Conservation (phyloP, 768 basidiomycete species). For the Leccinum obscurum region DNA sequence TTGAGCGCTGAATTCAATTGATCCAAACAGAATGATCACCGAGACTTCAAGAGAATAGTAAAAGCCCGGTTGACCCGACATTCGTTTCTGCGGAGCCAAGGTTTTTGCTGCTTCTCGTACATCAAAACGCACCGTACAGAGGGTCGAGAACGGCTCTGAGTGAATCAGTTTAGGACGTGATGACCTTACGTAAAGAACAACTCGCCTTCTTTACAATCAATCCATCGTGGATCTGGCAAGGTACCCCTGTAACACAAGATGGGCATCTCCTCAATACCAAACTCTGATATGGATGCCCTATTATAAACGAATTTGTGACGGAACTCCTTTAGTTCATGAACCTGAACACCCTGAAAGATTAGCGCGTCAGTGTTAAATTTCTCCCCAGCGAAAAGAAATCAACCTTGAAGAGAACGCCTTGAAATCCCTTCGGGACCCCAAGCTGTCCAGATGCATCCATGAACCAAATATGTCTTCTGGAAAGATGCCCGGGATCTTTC, state of each 20-base stretch:
- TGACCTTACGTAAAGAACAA: background rate
- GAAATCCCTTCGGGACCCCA: slow-evolving; percentile 7
- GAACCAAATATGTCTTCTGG: slow-evolving; percentile 11
- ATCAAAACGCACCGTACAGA: slow-evolving; percentile 12
- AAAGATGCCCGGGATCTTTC: slow-evolving; percentile 10
- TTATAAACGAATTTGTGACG: slow-evolving; percentile 6
- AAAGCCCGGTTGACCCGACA: background rate
- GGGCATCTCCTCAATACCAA: background rate
- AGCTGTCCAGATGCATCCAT: background rate
- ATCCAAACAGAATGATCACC: slow-evolving; percentile 18
- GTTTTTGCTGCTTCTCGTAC: slow-evolving; percentile 4
- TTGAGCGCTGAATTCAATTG: slow-evolving; percentile 28
- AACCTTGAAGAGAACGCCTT: slow-evolving; percentile 1
- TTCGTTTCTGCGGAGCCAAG: background rate
- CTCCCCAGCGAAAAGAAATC: too few species aligned
- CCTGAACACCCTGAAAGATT: slow-evolving; percentile 9
- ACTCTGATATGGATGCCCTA: background rate
- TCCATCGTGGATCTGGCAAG: slow-evolving; percentile 12
- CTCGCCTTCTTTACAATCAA: slow-evolving; percentile 7
- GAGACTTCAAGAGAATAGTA: slow-evolving; percentile 8
- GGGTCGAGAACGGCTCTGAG: slow-evolving; percentile 14
- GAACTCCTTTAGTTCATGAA: slow-evolving; percentile 16
- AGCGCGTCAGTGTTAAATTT: background rate
- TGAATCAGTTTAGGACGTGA: background rate
- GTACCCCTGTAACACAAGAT: slow-evolving; percentile 19